phyloP scores from a whole-genome alignment of 192 early-diverging fungal genomes.

The Linnemannia exigua region DNA sequence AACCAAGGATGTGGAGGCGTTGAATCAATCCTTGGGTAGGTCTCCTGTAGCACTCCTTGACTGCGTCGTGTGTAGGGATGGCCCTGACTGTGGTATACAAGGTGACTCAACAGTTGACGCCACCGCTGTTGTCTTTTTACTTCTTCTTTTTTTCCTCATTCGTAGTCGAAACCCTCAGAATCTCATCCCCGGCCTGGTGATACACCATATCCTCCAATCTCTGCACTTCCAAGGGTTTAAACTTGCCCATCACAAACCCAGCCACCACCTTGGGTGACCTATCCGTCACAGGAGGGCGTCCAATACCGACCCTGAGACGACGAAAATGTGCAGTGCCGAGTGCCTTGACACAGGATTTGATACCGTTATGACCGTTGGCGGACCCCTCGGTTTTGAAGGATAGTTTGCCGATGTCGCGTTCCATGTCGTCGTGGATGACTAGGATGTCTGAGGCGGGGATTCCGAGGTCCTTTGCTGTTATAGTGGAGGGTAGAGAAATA shows the following conservation, averaged over 20 bases:
- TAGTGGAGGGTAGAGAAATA: neutral
- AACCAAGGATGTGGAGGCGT: neutral
- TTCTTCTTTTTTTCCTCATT: neutral
- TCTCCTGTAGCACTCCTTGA: neutral
- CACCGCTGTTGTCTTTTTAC: neutral
- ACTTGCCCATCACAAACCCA: slow-evolving; percentile 69
- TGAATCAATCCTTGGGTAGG: neutral
- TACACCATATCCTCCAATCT: slow-evolving; percentile 62
- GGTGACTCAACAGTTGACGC: neutral
- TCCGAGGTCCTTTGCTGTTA: slow-evolving; percentile 60
- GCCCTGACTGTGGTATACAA: neutral
- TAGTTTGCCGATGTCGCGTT: slow-evolving; percentile 73
- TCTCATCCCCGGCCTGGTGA: slow-evolving; percentile 41
- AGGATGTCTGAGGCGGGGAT: slow-evolving; percentile 63
- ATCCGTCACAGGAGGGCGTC: slow-evolving; percentile 61
- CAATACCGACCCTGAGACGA: slow-evolving; percentile 79
- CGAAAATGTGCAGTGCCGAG: slow-evolving; percentile 66
- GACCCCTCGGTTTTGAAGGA: slow-evolving; percentile 73
- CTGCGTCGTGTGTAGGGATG: neutral
- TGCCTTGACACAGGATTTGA: slow-evolving; percentile 73
- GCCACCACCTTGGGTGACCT: slow-evolving; percentile 61
- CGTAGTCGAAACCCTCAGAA: slow-evolving; percentile 11
- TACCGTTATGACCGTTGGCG: slow-evolving; percentile 82
- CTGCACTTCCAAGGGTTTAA: slow-evolving; percentile 65
- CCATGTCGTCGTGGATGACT: slow-evolving; percentile 82